Percentiles rank a stretch among this genome's conserved stretches.
Conservation (phyloP, 225 moss, liverwort and hornwort species). For the Ulota crispa region DNA sequence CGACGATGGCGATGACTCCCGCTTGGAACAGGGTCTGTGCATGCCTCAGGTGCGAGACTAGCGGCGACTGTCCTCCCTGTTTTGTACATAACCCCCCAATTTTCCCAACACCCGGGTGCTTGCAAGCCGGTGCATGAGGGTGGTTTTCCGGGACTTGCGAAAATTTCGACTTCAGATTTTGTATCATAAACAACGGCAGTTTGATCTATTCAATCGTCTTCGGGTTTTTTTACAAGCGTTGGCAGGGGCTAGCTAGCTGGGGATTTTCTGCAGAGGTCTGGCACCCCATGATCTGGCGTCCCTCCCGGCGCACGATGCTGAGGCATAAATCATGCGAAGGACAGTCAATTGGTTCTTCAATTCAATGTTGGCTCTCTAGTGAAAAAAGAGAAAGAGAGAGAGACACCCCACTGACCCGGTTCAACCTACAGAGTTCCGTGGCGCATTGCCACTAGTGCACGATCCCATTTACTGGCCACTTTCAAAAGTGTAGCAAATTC, state of each 20-base stretch:
- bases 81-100: slow-evolving; percentile 41
- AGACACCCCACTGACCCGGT: slow-evolving; percentile 8
- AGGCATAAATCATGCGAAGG: slow-evolving; percentile 27
- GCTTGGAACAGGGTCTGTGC: slow-evolving; percentile 37
- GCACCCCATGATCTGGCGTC: slow-evolving; percentile 36
- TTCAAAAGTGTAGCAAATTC: slow-evolving; percentile 15
- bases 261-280: slow-evolving; percentile 55
- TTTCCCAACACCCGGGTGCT: slow-evolving; percentile 20
- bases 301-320: slow-evolving; percentile 35
- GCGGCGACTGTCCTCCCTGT: slow-evolving; percentile 10
- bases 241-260: slow-evolving; percentile 27
- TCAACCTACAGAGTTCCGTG: slow-evolving; percentile 29
- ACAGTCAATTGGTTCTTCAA: slow-evolving; percentile 17
- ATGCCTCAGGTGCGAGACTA: slow-evolving; percentile 28
- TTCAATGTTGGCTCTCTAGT: slow-evolving; percentile 12
- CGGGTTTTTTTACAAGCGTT: slow-evolving; percentile 12
- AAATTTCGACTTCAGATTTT: slow-evolving; percentile 28
- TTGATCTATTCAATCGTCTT: slow-evolving; percentile 17
- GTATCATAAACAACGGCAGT: slow-evolving; percentile 38
- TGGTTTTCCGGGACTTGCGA: not conserved
- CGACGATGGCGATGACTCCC: not conserved
- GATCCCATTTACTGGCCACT: slow-evolving; percentile 23
- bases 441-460: slow-evolving; percentile 45
- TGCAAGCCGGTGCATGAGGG: slow-evolving; percentile 9
- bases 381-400: slow-evolving; percentile 8